Percentiles rank a stretch among this genome's conserved stretches.
Conservation (phyloP, 805 yeast genomes). For the Schwanniomyces polymorphus region DNA sequence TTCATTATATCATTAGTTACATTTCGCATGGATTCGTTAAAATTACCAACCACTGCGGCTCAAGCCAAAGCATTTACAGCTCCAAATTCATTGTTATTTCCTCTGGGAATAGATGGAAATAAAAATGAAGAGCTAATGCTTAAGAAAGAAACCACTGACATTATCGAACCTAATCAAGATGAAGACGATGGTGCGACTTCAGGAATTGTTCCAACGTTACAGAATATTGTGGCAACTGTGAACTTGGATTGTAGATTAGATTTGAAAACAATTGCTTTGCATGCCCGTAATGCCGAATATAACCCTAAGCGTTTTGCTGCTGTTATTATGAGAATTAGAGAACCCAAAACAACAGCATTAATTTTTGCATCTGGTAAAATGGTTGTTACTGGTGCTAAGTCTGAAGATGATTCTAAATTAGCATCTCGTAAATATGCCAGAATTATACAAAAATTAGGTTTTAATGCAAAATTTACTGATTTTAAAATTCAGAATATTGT, state of each 20-base stretch:
- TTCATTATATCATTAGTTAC: conserved; percentile 7
- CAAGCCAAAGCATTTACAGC: conserved; percentile 74
- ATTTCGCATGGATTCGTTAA: conserved; percentile 62
- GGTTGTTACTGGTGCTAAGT: conserved; percentile 99
- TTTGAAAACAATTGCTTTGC: conserved; percentile 94
- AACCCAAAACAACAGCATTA: conserved; percentile 96
- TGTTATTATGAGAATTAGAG: conserved; percentile 98
- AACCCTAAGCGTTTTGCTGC: conserved; percentile 99
- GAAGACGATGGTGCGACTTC: conserved; percentile 77
- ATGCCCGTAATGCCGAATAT: conserved; percentile 98
- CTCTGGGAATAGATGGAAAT: conserved; percentile 45
- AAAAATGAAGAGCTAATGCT: conserved; percentile 11
- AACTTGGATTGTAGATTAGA: conserved; percentile 95
- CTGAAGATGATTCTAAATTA: conserved; percentile 96
- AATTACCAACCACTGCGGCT: conserved; percentile 76
- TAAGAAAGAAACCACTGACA: conserved; percentile 14
- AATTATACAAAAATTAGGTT: conserved; percentile 96
- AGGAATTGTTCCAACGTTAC: conserved; percentile 94
- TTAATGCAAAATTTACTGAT: conserved; percentile 96
- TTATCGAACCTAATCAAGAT: conserved; percentile 40
- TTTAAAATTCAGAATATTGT: conserved; percentile 98
- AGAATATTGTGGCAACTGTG: conserved; percentile 97
- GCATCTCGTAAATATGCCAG: conserved; percentile 98
- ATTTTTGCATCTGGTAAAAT: conserved; percentile 98
- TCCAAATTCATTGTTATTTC: conserved; percentile 61